Base-by-base conservation (phyloP, 1,284 basidiomycete genomes). In the Gomphus bonarii region DNA sequence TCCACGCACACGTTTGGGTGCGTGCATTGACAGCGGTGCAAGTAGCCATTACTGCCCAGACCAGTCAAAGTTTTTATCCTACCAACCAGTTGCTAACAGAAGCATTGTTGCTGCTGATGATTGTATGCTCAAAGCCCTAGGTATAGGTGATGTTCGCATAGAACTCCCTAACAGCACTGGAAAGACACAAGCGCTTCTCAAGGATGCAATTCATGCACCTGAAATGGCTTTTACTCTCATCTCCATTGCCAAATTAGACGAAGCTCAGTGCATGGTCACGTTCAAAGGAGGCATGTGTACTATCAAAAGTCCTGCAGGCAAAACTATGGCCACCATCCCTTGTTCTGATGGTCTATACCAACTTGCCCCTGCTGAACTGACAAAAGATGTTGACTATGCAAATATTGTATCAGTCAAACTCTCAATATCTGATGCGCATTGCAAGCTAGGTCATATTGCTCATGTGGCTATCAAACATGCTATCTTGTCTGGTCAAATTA, bases 361-460 rank as follows among this genome's bases (percentile, higher is more conserved):
- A 40, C 30, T 52, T 22, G 16, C 16, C 18, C 50, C 18, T n/a
- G 30, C 18, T 18, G 30, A n/a, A 25, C 5, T 6, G 14, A 22
- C 5, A n/a, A 18, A 52, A 20, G 33, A 35, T 35, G 3, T 35
- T 35, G 18, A 38, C 30, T 18, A 28, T 18, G 50, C 50, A 35
- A 52, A 52, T 36, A 28, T 20, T 18, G 50, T 2, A 52, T 40
- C n/a, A 35, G 36, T 18, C 3, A 36, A 16, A 20, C 18, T 52
- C 30, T 18, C 50, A 1, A 38, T 52, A 18, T 28, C 31, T 38
- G 28, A 52, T 18, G 31, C 8, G 8, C 6, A 52, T 28, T n/a
- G 54, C 8, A 55, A 60, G 3, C 56, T 73, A 52, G 71, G 71
- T 5, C 73, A 75, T 58, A 64, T 69, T 12, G 65, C 66, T 30